phyloP scores from a whole-genome alignment of 208 protist genomes.

The Wallacemonas collosoma region DNA sequence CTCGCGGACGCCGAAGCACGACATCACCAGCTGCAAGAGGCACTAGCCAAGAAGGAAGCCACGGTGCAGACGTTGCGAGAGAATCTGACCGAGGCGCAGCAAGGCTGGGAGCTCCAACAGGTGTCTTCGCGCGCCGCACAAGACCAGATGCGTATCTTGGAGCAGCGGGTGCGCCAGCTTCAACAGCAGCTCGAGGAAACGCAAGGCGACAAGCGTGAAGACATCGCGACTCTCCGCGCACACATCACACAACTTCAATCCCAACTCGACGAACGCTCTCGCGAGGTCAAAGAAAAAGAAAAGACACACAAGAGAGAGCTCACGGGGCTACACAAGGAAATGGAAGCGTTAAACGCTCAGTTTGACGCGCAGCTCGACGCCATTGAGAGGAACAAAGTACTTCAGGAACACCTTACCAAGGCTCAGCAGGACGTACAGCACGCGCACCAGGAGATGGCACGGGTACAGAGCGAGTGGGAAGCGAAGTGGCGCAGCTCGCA shows the following conservation, averaged over 20 bases:
- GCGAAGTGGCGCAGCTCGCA: constrained; percentile 18
- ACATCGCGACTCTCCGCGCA: constrained; percentile 31
- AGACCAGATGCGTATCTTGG: constrained; percentile 6
- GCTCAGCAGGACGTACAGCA: constrained; percentile 1
- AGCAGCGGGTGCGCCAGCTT: constrained; percentile 24
- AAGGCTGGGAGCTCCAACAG: constrained; percentile 11
- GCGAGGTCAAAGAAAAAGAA: constrained; percentile 27
- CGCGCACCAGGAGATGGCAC: background rate
- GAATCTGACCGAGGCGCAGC: background rate
- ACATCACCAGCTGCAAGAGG: constrained; percentile 9
- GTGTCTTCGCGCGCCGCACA: background rate
- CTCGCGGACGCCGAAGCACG: constrained; percentile 19
- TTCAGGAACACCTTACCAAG: background rate
- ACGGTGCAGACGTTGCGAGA: constrained; percentile 19
- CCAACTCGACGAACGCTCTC: constrained; percentile 26
- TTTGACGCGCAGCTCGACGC: constrained; percentile 31
- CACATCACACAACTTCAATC: constrained; percentile 43
- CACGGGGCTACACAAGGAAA: constrained; percentile 41
- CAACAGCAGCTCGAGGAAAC: constrained; percentile 39
- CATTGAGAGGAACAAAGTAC: background rate
- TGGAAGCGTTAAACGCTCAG: constrained; percentile 37
- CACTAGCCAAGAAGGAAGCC: constrained; percentile 24
- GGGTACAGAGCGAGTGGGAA: constrained; percentile 3
- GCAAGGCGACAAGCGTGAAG: constrained; percentile 33
- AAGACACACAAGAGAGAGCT: constrained; percentile 43